Conservation (phyloP, 495 filamentous ascomycete species). For the Neurospora tetrasperma region DNA sequence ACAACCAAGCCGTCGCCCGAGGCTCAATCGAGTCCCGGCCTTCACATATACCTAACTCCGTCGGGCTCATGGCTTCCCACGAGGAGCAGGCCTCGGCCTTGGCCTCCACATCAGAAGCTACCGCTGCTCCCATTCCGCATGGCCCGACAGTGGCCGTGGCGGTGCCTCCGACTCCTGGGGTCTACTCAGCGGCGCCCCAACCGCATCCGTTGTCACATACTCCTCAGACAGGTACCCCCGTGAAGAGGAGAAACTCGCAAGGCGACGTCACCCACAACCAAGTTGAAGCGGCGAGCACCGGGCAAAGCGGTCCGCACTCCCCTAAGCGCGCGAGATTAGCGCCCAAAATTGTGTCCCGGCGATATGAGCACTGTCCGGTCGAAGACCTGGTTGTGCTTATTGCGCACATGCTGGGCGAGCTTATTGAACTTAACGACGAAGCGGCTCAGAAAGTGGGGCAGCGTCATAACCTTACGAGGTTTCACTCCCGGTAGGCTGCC, state of each 20-base stretch:
- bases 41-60: slow-evolving; percentile 1
- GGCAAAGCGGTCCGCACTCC: slow-evolving; percentile 30
- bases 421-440: slow-evolving; percentile 85
- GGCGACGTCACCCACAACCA: slow-evolving; percentile 37
- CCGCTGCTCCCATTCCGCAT: slow-evolving; percentile 4
- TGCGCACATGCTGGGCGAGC: slow-evolving; percentile 87
- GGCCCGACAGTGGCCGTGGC: neutral
- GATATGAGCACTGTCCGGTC: slow-evolving; percentile 69
- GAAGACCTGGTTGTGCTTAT: slow-evolving; percentile 84
- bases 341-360: slow-evolving; percentile 59
- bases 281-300: slow-evolving; percentile 9
- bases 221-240: slow-evolving; percentile 29
- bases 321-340: slow-evolving; percentile 39
- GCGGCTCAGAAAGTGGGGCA: slow-evolving; percentile 74
- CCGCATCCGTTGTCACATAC: slow-evolving; percentile 25
- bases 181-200: slow-evolving; percentile 13
- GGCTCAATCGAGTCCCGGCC: slow-evolving; percentile 19
- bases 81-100: slow-evolving; percentile 9
- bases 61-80: slow-evolving; percentile 15
- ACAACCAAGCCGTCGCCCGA: slow-evolving; percentile 4
- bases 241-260: slow-evolving; percentile 37
- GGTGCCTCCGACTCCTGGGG: neutral
- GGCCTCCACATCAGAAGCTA: slow-evolving; percentile 1
- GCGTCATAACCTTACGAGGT: slow-evolving; percentile 55
- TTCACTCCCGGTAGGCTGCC: slow-evolving; percentile 73